A percentile compares a stretch with the other conserved stretches of the same genome.
phyloP scores from a whole-genome alignment of 2,329 filamentous ascomycete species.

The Hymenotorrendiella dingleyae region DNA sequence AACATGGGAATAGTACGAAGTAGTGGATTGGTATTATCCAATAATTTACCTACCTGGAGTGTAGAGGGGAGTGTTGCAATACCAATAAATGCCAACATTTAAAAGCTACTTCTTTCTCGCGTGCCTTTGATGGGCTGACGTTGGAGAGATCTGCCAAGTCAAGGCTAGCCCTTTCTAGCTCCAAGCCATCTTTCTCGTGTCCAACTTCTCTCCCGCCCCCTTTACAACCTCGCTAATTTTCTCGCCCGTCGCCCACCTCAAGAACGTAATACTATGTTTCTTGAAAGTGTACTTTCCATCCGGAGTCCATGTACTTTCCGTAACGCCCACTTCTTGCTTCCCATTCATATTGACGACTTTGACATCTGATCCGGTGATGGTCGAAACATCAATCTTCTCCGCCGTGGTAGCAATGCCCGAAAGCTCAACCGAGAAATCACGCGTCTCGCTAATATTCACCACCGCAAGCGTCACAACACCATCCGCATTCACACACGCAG shows the following conservation, averaged over 20 bases:
- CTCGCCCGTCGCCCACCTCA: conserved; percentile 42
- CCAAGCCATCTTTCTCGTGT: conserved; percentile 28
- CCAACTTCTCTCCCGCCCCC: conserved; percentile 16
- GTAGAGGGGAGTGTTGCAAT: too few species aligned
- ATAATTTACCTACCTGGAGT: too few species aligned
- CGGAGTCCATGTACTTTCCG: conserved; percentile 58
- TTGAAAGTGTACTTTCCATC: conserved; percentile 57
- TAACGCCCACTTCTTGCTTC: conserved; percentile 55
- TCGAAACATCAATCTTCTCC: conserved; percentile 52
- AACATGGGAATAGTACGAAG: too few species aligned
- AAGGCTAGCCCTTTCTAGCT: too few species aligned
- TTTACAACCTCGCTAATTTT: conserved; percentile 24
- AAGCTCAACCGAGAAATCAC: conserved; percentile 54
- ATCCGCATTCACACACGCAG: conserved; percentile 50
- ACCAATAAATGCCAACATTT: too few species aligned
- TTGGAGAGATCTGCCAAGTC: too few species aligned
- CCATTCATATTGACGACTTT: conserved; percentile 56
- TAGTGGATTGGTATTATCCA: too few species aligned
- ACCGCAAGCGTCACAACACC: conserved; percentile 63
- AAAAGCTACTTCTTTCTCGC: too few species aligned
- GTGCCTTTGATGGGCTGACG: too few species aligned
- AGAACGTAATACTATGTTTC: conserved; percentile 64
- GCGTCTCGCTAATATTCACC: conserved; percentile 62
- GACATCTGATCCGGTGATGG: conserved; percentile 52
- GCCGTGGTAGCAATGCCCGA: conserved; percentile 52